Evolutionary conservation across 257 asterid species (phyloP).

Genomic region (Scutellaria barbata): DNA sequence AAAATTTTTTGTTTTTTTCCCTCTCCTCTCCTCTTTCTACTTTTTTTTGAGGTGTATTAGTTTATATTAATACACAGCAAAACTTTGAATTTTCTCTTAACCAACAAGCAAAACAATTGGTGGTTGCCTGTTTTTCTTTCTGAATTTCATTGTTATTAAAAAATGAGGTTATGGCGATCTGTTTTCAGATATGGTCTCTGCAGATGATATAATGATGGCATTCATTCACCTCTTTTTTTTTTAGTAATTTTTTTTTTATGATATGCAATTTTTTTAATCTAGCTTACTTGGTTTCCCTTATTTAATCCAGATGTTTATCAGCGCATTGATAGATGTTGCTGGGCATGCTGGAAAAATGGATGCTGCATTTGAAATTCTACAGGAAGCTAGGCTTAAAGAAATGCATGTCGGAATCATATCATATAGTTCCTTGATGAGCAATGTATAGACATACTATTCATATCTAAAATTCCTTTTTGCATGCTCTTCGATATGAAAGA

Average conservation of each 20-base stretch:
- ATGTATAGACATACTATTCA: constrained; percentile 52
- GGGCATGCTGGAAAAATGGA: constrained; percentile 97
- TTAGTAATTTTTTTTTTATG: constrained; percentile 9
- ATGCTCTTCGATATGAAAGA: constrained; percentile 29
- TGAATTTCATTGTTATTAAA: constrained; percentile 15
- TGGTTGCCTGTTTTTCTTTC: constrained; percentile 23
- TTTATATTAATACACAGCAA: background rate
- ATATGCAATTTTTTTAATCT: constrained; percentile 1
- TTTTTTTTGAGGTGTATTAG: background rate
- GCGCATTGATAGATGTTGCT: constrained; percentile 95
- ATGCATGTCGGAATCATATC: constrained; percentile 78
- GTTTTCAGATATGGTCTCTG: constrained; percentile 16
- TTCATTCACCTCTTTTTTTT: background rate
- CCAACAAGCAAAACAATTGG: constrained; percentile 3
- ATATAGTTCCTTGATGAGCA: constrained; percentile 96
- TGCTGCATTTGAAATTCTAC: constrained; percentile 84
- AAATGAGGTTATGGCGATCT: constrained; percentile 24
- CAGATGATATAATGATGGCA: constrained; percentile 18
- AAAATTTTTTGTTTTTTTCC: background rate
- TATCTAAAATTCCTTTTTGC: background rate
- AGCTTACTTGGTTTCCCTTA: constrained; percentile 36
- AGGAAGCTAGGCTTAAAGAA: constrained; percentile 80
- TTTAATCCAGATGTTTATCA: constrained; percentile 76
- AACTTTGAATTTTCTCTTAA: background rate
- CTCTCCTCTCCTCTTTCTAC: constrained; percentile 22